Percentiles rank a stretch among this genome's conserved stretches.
Evolutionary conservation across 1,284 basidiomycete genomes (phyloP).

Genomic region (Peniophora sp.): DNA sequence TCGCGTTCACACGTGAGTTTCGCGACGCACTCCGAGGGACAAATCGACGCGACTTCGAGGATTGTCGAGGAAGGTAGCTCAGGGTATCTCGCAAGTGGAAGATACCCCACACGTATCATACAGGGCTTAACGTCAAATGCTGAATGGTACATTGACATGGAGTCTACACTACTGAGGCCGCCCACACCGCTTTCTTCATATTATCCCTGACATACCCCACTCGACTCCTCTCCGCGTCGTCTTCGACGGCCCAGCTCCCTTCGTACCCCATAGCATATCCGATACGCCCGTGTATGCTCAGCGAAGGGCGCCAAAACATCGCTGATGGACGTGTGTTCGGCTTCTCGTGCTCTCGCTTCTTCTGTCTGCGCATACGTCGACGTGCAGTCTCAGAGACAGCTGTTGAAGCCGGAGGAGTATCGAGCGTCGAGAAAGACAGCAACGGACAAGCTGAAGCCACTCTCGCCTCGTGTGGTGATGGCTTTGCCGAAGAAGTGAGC

Average conservation of each 20-base stretch:
- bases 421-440: neutral
- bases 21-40: too few species aligned
- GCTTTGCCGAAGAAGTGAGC: neutral
- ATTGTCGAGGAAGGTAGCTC: too few species aligned
- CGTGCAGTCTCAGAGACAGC: too few species aligned
- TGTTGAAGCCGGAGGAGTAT: neutral
- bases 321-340: conserved; percentile 10
- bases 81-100: too few species aligned
- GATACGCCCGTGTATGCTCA: conserved; percentile 17
- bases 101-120: too few species aligned
- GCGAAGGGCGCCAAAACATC: conserved; percentile 22
- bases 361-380: conserved; percentile 2
- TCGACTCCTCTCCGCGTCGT: conserved; percentile 10
- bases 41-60: too few species aligned
- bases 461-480: neutral
- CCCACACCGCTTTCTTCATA: conserved; percentile 18
- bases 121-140: too few species aligned
- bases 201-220: conserved; percentile 20
- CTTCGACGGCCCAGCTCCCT: conserved; percentile 21
- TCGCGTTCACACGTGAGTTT: too few species aligned
- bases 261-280: conserved; percentile 27
- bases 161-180: too few species aligned
- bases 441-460: neutral
- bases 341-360: conserved; percentile 5
- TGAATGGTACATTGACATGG: too few species aligned